phyloP scores from a whole-genome alignment of 148 eudicot species.

The Beta vulgaris region DNA sequence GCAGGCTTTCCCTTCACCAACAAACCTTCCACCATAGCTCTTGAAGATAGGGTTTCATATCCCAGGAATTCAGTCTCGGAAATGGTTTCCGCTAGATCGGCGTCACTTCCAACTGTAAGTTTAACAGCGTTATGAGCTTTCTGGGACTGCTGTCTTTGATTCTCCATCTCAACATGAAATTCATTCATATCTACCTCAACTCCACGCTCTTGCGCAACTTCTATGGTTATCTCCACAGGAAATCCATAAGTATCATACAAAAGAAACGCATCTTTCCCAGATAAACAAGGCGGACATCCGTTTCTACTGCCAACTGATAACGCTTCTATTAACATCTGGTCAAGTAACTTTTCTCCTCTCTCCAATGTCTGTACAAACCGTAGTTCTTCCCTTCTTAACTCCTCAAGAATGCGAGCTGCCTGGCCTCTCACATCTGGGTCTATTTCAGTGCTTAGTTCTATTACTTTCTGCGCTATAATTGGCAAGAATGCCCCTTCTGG shows the following conservation, averaged over 20 bases:
- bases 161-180: conserved; percentile 87
- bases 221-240: conserved; percentile 92
- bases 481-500: conserved; percentile 85
- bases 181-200: conserved; percentile 66
- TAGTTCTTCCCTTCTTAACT: conserved; percentile 78
- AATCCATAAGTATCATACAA: conserved; percentile 90
- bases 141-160: conserved; percentile 93
- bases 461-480: conserved; percentile 67
- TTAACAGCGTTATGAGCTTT: conserved; percentile 89
- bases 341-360: conserved; percentile 94
- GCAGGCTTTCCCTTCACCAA: conserved; percentile 73
- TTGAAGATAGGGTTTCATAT: conserved; percentile 64
- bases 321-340: conserved; percentile 68
- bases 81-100: conserved; percentile 53
- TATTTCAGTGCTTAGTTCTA: conserved; percentile 68
- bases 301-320: conserved; percentile 39
- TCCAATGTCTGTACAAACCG: conserved; percentile 83
- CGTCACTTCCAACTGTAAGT: conserved; percentile 68
- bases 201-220: conserved; percentile 84
- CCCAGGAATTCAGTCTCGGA: conserved; percentile 85
- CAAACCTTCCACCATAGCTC: conserved; percentile 64
- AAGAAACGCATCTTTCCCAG: conserved; percentile 91
- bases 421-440: conserved; percentile 65
- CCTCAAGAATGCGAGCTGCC: conserved; percentile 73
- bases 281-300: conserved; percentile 54